Percentiles rank a stretch among this genome's conserved stretches.
These are phyloP conservation scores for Cytospora leucostoma DNA, from an alignment of 2,329 filamentous ascomycete genomes.

Conservation along the genomic window DNA sequence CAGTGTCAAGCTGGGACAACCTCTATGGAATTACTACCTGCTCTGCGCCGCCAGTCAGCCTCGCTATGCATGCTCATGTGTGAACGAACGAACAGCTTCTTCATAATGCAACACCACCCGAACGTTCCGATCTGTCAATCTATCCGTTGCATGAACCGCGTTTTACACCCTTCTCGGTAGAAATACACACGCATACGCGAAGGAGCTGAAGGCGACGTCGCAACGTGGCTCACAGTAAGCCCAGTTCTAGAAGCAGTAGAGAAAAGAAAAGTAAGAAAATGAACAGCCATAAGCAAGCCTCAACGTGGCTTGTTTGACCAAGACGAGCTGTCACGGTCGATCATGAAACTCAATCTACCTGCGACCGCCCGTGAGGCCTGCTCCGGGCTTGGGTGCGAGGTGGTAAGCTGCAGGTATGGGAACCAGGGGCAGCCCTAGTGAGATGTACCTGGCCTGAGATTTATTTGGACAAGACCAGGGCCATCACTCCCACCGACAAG, in stretches of 20 bases:
- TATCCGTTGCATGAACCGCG: too few species aligned
- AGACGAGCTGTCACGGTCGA: background rate
- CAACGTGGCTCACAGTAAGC: background rate
- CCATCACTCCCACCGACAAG: background rate
- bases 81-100: too few species aligned
- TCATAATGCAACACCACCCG: too few species aligned
- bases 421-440: background rate
- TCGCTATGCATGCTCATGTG: too few species aligned
- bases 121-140: too few species aligned
- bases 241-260: background rate
- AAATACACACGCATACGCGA: background rate
- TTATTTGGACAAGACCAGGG: background rate
- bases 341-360: background rate
- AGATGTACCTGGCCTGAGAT: background rate
- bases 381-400: background rate
- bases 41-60: too few species aligned
- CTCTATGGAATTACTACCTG: too few species aligned
- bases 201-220: background rate
- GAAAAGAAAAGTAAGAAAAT: background rate
- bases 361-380: background rate
- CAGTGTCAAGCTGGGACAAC: too few species aligned
- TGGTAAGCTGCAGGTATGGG: background rate
- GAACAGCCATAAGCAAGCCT: background rate
- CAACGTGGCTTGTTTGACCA: background rate
- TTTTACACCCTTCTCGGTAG: background rate